Percentiles rank a stretch among this genome's conserved stretches.
Evolutionary conservation across 257 asterid species (phyloP).

Genomic region (Pogostemon cablin): DNA sequence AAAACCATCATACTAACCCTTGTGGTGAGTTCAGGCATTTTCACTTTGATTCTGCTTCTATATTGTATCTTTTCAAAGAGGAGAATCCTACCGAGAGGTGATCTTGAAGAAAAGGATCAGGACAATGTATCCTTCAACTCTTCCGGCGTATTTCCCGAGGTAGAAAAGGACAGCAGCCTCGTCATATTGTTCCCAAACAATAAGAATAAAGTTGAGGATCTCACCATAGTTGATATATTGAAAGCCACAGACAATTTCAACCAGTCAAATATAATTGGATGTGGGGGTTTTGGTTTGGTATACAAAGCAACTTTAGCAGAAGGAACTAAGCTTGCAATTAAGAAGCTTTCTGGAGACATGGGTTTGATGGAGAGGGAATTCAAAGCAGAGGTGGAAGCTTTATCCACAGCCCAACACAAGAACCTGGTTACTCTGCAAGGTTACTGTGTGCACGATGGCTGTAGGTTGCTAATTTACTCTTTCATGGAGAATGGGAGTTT

Average conservation of each 20-base stretch:
- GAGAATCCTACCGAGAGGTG: conserved; percentile 58
- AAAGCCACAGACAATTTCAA: conserved; percentile 90
- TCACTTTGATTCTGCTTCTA: conserved; percentile 60
- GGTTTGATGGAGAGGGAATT: conserved; percentile 97
- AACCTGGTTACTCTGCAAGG: conserved; percentile 89
- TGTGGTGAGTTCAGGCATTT: conserved; percentile 66
- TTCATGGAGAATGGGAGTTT: conserved; percentile 97
- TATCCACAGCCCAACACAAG: conserved; percentile 91
- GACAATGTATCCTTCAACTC: conserved; percentile 71
- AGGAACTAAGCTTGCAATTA: conserved; percentile 80
- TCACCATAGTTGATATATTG: conserved; percentile 70
- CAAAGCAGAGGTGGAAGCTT: conserved; percentile 92
- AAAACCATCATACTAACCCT: conserved; percentile 69
- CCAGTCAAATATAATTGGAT: conserved; percentile 86
- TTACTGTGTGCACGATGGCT: conserved; percentile 89
- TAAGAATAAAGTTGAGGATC: conserved; percentile 58
- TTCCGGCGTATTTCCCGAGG: conserved; percentile 66
- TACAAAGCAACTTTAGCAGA: conserved; percentile 74
- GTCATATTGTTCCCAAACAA: conserved; percentile 76
- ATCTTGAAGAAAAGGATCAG: conserved; percentile 50
- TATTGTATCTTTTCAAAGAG: conserved; percentile 70
- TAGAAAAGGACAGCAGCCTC: conserved; percentile 63
- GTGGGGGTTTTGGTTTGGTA: conserved; percentile 97
- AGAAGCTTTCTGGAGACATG: conserved; percentile 95
- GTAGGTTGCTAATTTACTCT: conserved; percentile 74